Conservation (phyloP, 1,139 yeast genomes). For the Lodderomyces oxycetoniae region DNA sequence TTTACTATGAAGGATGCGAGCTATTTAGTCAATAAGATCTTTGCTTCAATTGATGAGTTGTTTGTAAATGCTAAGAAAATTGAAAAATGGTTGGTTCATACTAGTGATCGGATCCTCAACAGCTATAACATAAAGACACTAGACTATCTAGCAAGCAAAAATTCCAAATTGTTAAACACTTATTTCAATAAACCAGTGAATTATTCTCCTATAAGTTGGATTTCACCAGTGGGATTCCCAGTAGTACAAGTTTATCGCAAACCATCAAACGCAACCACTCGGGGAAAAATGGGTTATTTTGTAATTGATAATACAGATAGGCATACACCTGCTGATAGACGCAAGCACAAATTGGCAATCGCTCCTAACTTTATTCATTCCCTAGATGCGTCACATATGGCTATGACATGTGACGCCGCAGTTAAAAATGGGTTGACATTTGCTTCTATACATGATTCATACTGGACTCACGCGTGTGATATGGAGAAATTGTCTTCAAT, state of each 20-base stretch:
- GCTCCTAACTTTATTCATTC: slow-evolving; percentile 48
- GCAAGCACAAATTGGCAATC: slow-evolving; percentile 34
- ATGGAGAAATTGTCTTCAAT: slow-evolving; percentile 25
- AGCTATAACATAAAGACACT: slow-evolving; percentile 24
- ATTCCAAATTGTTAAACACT: slow-evolving; percentile 1
- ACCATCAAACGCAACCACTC: slow-evolving; percentile 18
- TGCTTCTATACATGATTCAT: slow-evolving; percentile 43
- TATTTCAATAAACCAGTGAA: slow-evolving; percentile 6
- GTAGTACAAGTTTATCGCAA: slow-evolving; percentile 35
- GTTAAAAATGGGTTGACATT: slow-evolving; percentile 20
- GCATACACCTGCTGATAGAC: slow-evolving; percentile 23
- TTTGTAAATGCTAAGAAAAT: slow-evolving; percentile 33
- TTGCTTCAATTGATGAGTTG: slow-evolving; percentile 30
- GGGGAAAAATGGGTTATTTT: slow-evolving; percentile 9
- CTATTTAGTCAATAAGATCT: slow-evolving; percentile 26
- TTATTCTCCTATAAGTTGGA: slow-evolving; percentile 41
- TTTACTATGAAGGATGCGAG: slow-evolving; percentile 12
- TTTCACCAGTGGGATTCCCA: slow-evolving; percentile 40
- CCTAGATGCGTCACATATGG: slow-evolving; percentile 38
- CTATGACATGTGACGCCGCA: slow-evolving; percentile 28
- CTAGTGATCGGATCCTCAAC: slow-evolving; percentile 26
- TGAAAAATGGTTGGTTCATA: slow-evolving; percentile 36
- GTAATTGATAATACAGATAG: slow-evolving; percentile 3
- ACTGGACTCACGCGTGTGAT: slow-evolving; percentile 39
- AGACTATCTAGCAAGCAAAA: slow-evolving; percentile 9